phyloP scores from a whole-genome alignment of 805 yeast genomes.

The Monosporozyma unispora region DNA sequence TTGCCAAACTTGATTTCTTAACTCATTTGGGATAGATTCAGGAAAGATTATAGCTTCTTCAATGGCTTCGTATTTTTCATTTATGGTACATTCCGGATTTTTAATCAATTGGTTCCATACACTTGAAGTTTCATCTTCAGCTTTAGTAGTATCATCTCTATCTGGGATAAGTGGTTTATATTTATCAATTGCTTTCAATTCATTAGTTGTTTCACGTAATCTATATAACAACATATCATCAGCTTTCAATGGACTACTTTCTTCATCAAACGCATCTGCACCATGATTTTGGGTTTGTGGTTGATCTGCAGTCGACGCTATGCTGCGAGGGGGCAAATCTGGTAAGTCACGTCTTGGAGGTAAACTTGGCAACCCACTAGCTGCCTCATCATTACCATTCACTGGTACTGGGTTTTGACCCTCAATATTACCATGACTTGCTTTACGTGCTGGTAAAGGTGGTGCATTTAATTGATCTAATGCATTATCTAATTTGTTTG shows the following conservation, averaged over 20 bases:
- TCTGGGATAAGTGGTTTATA: not conserved
- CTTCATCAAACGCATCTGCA: not conserved
- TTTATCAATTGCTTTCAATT: slow-evolving; percentile 6
- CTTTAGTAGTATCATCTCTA: not conserved
- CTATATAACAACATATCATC: slow-evolving; percentile 5
- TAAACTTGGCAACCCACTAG: not conserved
- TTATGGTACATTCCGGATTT: slow-evolving; percentile 4
- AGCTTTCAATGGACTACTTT: not conserved
- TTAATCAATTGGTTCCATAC: slow-evolving; percentile 3
- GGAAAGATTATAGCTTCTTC: slow-evolving; percentile 1
- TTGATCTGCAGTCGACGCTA: not conserved
- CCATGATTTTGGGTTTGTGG: not conserved
- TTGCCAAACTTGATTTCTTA: slow-evolving; percentile 8
- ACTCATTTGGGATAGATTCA: slow-evolving; percentile 2
- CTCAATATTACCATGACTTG: not conserved
- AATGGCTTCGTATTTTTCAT: not conserved
- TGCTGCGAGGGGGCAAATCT: slow-evolving; percentile 3
- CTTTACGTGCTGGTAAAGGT: not conserved
- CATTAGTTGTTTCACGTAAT: slow-evolving; percentile 4
- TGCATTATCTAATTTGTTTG: not conserved
- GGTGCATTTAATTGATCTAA: not conserved
- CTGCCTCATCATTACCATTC: not conserved
- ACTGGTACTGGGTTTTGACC: not conserved
- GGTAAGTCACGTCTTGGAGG: slow-evolving; percentile 2
- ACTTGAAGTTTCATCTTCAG: not conserved